Conservation (phyloP, 1,284 basidiomycete species). For the Schizophyllum commune region DNA sequence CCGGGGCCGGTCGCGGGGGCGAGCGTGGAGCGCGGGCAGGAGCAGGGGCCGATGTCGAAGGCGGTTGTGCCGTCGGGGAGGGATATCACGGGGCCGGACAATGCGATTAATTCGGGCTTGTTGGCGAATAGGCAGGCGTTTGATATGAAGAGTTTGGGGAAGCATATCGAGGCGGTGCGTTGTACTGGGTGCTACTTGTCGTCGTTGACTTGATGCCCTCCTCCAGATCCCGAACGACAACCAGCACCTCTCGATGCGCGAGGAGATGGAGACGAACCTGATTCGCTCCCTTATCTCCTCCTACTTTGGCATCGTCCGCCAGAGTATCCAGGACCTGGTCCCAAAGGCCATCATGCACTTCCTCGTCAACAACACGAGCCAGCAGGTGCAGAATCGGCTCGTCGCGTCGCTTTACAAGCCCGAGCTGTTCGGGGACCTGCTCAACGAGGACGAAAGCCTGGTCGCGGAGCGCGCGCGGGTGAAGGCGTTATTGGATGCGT, state of each 20-base stretch:
- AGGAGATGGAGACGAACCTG: slow-evolving; percentile 94
- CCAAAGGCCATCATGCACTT: slow-evolving; percentile 97
- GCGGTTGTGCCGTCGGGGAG: slow-evolving; percentile 43
- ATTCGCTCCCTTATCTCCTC: slow-evolving; percentile 93
- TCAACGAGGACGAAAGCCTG: slow-evolving; percentile 94
- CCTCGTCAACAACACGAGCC: slow-evolving; percentile 93
- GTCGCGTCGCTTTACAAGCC: slow-evolving; percentile 93
- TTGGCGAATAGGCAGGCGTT: slow-evolving; percentile 41
- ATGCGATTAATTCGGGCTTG: slow-evolving; percentile 37
- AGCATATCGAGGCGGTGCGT: slow-evolving; percentile 89
- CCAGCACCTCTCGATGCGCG: slow-evolving; percentile 62
- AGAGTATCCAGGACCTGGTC: slow-evolving; percentile 94
- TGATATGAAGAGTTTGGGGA: slow-evolving; percentile 98
- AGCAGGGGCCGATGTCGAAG: neutral
- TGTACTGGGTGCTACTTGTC: too few species aligned
- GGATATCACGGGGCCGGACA: slow-evolving; percentile 50
- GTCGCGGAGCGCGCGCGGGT: slow-evolving; percentile 91
- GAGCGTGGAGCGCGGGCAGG: slow-evolving; percentile 19
- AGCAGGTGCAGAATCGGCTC: slow-evolving; percentile 93
- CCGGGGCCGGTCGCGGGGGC: slow-evolving; percentile 54
- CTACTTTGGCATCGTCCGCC: slow-evolving; percentile 95
- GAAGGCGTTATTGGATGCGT: slow-evolving; percentile 92
- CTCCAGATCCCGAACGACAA: slow-evolving; percentile 53
- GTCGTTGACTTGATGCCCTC: slow-evolving; percentile 1
- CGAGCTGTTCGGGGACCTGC: slow-evolving; percentile 82